These are phyloP conservation scores for Amanita pallidorosea DNA, from an alignment of 768 basidiomycete genomes.

Conservation along the genomic window DNA sequence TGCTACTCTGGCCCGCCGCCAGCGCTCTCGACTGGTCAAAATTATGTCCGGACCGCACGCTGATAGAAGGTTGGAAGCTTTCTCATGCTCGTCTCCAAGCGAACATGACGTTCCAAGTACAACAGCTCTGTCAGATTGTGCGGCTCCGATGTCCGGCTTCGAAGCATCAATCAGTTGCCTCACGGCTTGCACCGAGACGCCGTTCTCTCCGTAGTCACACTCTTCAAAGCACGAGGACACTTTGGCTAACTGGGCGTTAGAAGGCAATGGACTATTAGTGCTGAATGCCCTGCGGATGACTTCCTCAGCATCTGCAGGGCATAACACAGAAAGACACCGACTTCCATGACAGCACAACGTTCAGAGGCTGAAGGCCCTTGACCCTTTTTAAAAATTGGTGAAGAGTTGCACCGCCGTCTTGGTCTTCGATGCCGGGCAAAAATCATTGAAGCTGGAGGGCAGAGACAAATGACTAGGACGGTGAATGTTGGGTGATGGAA, in stretches of 20 bases:
- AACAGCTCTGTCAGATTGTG: not conserved
- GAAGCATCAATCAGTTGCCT: not conserved
- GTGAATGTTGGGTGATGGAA: slow-evolving; percentile 1
- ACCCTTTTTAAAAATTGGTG: slow-evolving; percentile 37
- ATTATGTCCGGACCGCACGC: slow-evolving; percentile 15
- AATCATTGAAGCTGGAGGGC: not conserved
- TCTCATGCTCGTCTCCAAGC: not conserved
- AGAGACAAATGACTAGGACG: not conserved
- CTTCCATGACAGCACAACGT: slow-evolving; percentile 61
- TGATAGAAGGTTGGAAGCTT: not conserved
- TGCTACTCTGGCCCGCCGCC: slow-evolving; percentile 7
- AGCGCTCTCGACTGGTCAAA: slow-evolving; percentile 31
- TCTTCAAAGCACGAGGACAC: slow-evolving; percentile 14
- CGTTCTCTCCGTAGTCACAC: not conserved
- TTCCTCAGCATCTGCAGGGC: slow-evolving; percentile 1
- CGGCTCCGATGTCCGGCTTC: not conserved
- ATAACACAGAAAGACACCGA: slow-evolving; percentile 18
- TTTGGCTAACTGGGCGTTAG: slow-evolving; percentile 18
- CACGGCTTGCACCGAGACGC: not conserved
- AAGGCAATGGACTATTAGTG: slow-evolving; percentile 25
- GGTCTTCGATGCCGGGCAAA: not conserved
- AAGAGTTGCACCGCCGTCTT: not conserved
- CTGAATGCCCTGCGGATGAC: slow-evolving; percentile 36
- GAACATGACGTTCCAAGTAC: not conserved
- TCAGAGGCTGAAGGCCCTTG: slow-evolving; percentile 48